Conservation (phyloP, 306 rosid genomes). For the Prosopis cineraria region DNA sequence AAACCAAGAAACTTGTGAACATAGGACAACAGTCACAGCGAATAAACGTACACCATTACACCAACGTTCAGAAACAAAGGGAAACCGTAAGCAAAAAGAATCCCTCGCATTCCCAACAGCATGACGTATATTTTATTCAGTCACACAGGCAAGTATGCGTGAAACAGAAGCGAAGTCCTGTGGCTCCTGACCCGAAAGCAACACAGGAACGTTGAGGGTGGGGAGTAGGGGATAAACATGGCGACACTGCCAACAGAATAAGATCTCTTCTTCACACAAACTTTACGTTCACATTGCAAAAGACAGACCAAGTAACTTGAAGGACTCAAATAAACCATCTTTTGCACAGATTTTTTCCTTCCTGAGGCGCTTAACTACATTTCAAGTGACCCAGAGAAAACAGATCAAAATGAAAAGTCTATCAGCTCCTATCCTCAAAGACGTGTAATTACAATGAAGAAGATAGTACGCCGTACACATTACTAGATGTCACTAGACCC, state of each 20-base stretch:
- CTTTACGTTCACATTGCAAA: constrained; percentile 12
- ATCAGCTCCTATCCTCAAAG: constrained; percentile 20
- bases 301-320: neutral
- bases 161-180: constrained; percentile 28
- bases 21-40: neutral
- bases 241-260: neutral
- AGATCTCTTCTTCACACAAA: neutral
- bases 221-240: neutral
- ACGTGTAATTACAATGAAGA: constrained; percentile 48
- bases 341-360: constrained; percentile 51
- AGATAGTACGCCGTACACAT: too few species aligned
- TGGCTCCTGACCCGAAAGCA: neutral
- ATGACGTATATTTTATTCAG: neutral
- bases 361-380: constrained; percentile 44
- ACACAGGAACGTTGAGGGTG: neutral
- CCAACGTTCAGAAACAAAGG: neutral
- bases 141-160: constrained; percentile 2
- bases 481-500: neutral
- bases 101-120: neutral
- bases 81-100: neutral
- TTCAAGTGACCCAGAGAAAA: constrained; percentile 30
- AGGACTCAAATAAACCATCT: constrained; percentile 42
- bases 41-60: neutral
- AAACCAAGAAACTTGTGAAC: neutral
- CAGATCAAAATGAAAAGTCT: constrained; percentile 27